phyloP scores from a whole-genome alignment of 495 filamentous ascomycete species.

The Lophiostoma macrostomum region DNA sequence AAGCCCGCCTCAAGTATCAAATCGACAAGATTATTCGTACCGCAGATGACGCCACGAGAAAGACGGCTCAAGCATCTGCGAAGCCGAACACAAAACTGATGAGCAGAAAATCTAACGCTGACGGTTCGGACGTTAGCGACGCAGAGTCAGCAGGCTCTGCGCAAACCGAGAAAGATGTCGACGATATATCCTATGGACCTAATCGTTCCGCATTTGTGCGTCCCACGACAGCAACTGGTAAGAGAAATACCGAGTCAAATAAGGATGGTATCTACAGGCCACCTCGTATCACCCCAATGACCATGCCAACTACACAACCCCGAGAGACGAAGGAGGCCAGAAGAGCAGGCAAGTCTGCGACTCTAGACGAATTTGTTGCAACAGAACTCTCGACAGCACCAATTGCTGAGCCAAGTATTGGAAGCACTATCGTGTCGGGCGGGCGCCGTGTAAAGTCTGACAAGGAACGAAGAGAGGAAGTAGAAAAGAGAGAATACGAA shows the following conservation, averaged over 20 bases:
- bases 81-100: slow-evolving; percentile 33
- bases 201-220: slow-evolving; percentile 60
- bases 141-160: slow-evolving; percentile 19
- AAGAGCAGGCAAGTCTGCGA: slow-evolving; percentile 60
- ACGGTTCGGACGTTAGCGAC: slow-evolving; percentile 40
- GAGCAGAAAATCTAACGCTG: slow-evolving; percentile 40
- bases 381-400: slow-evolving; percentile 77
- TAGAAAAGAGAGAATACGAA: slow-evolving; percentile 73
- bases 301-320: slow-evolving; percentile 55
- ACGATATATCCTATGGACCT: slow-evolving; percentile 66
- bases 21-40: slow-evolving; percentile 86
- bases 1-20: slow-evolving; percentile 83
- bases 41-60: slow-evolving; percentile 64
- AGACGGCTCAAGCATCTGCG: slow-evolving; percentile 6
- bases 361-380: slow-evolving; percentile 80
- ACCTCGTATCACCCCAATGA: slow-evolving; percentile 74
- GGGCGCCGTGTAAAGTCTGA: slow-evolving; percentile 72
- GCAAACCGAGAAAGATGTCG: slow-evolving; percentile 46
- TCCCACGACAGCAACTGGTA: slow-evolving; percentile 19
- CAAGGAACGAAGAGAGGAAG: slow-evolving; percentile 65
- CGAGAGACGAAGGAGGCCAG: slow-evolving; percentile 51
- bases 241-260: slow-evolving; percentile 35
- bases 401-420: slow-evolving; percentile 75
- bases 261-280: slow-evolving; percentile 72
- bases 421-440: slow-evolving; percentile 69